A percentile compares a stretch with the other conserved stretches of the same genome.
Conservation (phyloP, 2,329 filamentous ascomycete species). For the Aaosphaeria arxii region DNA sequence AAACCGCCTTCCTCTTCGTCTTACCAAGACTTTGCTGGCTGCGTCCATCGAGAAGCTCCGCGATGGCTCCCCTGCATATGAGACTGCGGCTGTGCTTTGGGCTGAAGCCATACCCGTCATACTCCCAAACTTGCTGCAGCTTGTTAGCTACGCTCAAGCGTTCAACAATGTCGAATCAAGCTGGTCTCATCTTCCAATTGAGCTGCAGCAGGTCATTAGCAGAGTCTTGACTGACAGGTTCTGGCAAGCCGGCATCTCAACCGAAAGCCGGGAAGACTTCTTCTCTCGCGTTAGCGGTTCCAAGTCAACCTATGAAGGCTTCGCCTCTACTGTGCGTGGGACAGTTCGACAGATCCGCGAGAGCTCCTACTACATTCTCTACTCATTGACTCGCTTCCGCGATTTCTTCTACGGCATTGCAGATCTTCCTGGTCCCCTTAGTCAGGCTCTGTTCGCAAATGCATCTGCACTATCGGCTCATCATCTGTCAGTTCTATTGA, state of each 20-base stretch:
- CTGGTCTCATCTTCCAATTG: slow-evolving; percentile 73
- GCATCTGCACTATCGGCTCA: slow-evolving; percentile 83
- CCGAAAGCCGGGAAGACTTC: slow-evolving; percentile 93
- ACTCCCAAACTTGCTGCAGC: slow-evolving; percentile 79
- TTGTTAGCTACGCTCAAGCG: slow-evolving; percentile 80
- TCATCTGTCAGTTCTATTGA: slow-evolving; percentile 90
- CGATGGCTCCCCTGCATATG: slow-evolving; percentile 68
- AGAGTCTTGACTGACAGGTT: slow-evolving; percentile 91
- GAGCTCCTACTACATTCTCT: slow-evolving; percentile 90
- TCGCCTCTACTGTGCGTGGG: slow-evolving; percentile 88
- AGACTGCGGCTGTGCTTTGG: slow-evolving; percentile 80
- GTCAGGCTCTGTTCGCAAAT: slow-evolving; percentile 79
- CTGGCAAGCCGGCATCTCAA: slow-evolving; percentile 97
- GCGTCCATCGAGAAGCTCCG: slow-evolving; percentile 89
- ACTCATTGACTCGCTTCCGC: slow-evolving; percentile 85
- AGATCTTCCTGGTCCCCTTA: slow-evolving; percentile 78
- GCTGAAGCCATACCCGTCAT: slow-evolving; percentile 76
- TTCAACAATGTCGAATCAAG: slow-evolving; percentile 77
- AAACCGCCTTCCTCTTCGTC: slow-evolving; percentile 71
- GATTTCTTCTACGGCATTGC: slow-evolving; percentile 87
- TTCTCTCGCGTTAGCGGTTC: slow-evolving; percentile 88
- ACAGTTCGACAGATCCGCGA: slow-evolving; percentile 87
- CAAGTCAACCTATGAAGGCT: slow-evolving; percentile 84
- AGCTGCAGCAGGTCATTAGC: slow-evolving; percentile 74
- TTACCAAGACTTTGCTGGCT: slow-evolving; percentile 88